Conservation (phyloP, 1,284 basidiomycete species). For the Cryptococcus amylolentus region DNA sequence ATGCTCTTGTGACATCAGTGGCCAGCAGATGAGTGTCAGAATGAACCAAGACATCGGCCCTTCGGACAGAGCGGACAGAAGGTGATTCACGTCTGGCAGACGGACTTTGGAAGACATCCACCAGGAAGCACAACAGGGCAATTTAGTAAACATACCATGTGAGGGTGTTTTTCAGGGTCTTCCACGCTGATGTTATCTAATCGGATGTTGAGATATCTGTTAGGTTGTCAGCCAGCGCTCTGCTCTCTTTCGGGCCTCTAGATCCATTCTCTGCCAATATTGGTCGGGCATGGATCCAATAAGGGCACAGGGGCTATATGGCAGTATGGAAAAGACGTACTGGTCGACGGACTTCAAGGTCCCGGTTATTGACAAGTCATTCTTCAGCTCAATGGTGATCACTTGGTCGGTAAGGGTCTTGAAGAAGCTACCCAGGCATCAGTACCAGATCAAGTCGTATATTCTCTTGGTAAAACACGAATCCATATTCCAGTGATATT, state of each 20-base stretch:
- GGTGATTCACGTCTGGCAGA: background rate
- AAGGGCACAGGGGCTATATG: background rate
- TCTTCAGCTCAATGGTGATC: constrained; percentile 98
- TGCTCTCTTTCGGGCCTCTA: background rate
- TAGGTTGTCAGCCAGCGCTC: background rate
- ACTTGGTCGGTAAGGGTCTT: constrained; percentile 97
- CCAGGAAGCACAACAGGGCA: background rate
- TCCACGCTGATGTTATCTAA: constrained; percentile 90
- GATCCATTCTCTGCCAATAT: background rate
- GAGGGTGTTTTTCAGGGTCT: constrained; percentile 89
- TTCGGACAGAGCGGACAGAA: background rate
- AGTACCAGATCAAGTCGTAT: too few species aligned
- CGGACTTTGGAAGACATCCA: background rate
- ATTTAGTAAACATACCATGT: constrained; percentile 68
- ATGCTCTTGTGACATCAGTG: too few species aligned
- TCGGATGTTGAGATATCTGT: constrained; percentile 93
- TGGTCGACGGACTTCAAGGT: constrained; percentile 97
- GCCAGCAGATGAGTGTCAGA: too few species aligned
- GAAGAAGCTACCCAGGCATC: constrained; percentile 62
- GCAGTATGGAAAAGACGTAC: constrained; percentile 54
- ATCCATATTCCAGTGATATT: background rate
- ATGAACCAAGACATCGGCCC: too few species aligned
- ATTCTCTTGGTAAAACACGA: too few species aligned
- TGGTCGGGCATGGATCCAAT: background rate
- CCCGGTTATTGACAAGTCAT: constrained; percentile 95